phyloP scores from a whole-genome alignment of 1,139 yeast genomes.

The Debaryomycetaceae sp. region DNA sequence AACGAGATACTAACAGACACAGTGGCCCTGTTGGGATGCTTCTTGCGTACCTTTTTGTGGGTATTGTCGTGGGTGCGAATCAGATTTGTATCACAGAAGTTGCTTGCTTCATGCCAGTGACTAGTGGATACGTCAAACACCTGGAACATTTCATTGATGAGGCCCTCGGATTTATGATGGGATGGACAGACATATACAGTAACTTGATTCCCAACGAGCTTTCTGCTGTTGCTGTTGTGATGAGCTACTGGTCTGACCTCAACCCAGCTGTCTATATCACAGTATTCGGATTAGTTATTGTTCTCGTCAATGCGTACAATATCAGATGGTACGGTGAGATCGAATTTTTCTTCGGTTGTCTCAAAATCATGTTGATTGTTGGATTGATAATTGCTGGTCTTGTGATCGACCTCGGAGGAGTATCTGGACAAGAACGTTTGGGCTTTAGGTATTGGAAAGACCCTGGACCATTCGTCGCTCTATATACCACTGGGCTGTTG shows the following conservation, averaged over 20 bases:
- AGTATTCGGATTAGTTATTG: conserved; percentile 21
- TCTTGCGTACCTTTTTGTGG: conserved; percentile 19
- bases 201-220: conserved; percentile 20
- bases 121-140: conserved; percentile 26
- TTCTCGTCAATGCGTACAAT: conserved; percentile 20
- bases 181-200: conserved; percentile 18
- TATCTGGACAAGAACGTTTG: conserved; percentile 18
- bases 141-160: conserved; percentile 25
- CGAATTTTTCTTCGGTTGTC: conserved; percentile 27
- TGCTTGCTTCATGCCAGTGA: conserved; percentile 27
- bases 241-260: conserved; percentile 21
- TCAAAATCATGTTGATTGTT: conserved; percentile 23
- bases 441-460: conserved; percentile 24
- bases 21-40: conserved; percentile 21
- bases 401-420: conserved; percentile 32
- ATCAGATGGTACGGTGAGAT: conserved; percentile 31
- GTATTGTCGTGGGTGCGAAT: conserved; percentile 16
- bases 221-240: conserved; percentile 25
- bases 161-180: conserved; percentile 24
- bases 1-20: conserved; percentile 3
- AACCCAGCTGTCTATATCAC: conserved; percentile 27
- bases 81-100: conserved; percentile 28
- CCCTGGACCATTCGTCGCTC: conserved; percentile 10
- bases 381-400: conserved; percentile 25
- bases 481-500: conserved; percentile 16